Base-by-base conservation (phyloP, 352 stramenopile genomes). In the Pythium dissimile region DNA sequence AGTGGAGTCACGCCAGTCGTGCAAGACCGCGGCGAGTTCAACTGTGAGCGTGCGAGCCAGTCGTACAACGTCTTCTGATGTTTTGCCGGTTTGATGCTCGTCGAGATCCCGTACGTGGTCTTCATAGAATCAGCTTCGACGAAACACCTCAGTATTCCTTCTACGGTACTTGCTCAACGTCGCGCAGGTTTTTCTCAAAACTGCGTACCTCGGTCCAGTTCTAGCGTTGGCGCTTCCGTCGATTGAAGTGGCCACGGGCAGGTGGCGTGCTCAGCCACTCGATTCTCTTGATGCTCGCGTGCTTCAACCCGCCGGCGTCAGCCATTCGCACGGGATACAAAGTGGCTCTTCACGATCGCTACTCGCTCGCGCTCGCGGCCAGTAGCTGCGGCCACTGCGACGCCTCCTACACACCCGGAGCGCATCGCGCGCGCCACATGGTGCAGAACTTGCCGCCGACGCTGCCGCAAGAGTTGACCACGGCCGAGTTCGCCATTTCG, bases 21-120 rank as follows among this genome's bases (percentile, higher is more conserved):
- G 43, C 71, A 80, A 42, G 83, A 97, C 50, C 76, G 91, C 37
- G 84, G 84, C 30, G 81, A 89, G 37, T 97, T 93, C 34, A 20
- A 41, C 34, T 16, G 34, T 16, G 34, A 41, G 34, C 34, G 34
- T 5, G 34, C 34, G 12, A 41, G 34, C 34, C 34, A 41, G 34
- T 20, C 34, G 34, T 41, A 41, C 34, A 41, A 41, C 34, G 34
- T 41, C 12, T 8, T 41, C 34, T 41, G 34, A 16, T 41, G 20
- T 16, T 41, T 41, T 41, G 34, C 20, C 34, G 34, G 12, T 6
- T 41, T 41, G 34, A 41, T 41, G 34, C 5, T 41, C 34, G 34
- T 41, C 34, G 34, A 41, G 34, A 41, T 41, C 20, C 34, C 34
- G 34, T 41, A 41, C 34, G 34, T 41, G 5, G 16, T 28, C 23